Percentiles rank a stretch among this genome's conserved stretches.
These are phyloP conservation scores for Pichia deserticola DNA, from an alignment of 805 yeast species.

Conservation along the genomic window DNA sequence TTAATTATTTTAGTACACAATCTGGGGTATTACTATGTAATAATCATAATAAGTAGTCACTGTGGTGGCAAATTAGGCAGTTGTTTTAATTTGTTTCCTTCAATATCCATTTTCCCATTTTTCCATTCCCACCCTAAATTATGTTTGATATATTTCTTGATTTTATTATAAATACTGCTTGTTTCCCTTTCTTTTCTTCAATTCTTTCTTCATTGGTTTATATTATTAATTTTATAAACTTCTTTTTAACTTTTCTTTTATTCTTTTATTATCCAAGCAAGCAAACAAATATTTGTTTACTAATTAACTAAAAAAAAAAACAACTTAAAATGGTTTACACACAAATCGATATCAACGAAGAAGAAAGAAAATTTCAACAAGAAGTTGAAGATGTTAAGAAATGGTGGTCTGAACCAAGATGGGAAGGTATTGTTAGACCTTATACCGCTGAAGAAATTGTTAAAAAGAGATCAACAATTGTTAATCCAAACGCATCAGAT, in stretches of 20 bases:
- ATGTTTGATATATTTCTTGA: no score
- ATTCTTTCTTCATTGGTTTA: not conserved
- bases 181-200: not conserved
- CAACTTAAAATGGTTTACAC: slow-evolving; percentile 38
- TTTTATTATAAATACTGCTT: not conserved
- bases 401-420: slow-evolving; percentile 95
- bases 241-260: not conserved
- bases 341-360: slow-evolving; percentile 49
- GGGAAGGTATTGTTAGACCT: slow-evolving; percentile 81
- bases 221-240: no score
- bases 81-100: no score
- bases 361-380: slow-evolving; percentile 54
- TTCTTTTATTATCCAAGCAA: not conserved
- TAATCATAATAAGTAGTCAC: not conserved
- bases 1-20: not conserved
- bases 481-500: slow-evolving; percentile 68
- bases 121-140: not conserved
- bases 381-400: slow-evolving; percentile 67
- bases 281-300: not conserved
- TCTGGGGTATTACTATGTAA: not conserved
- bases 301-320: not conserved
- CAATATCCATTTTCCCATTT: not conserved
- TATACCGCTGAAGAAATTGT: slow-evolving; percentile 88
- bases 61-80: not conserved
- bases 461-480: slow-evolving; percentile 74